A percentile compares a stretch with the other conserved stretches of the same genome.
Conservation (phyloP, 83 land plant genomes). For the Isoetes engelmannii region DNA sequence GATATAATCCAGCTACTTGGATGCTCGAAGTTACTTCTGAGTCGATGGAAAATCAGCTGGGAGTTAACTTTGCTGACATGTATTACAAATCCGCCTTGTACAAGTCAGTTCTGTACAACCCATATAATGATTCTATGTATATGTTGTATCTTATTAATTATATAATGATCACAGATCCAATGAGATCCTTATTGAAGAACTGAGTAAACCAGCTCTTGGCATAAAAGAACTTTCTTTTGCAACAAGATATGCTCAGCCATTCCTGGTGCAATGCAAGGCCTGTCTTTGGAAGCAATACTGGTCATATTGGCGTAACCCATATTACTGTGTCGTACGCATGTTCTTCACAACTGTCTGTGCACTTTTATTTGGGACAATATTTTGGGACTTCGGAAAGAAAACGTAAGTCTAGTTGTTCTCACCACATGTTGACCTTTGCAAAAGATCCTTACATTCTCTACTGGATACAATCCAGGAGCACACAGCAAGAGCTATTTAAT, state of each 20-base stretch:
- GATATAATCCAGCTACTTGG: too few species aligned
- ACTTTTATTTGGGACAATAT: constrained; percentile 48
- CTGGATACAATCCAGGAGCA: too few species aligned
- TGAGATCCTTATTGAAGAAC: constrained; percentile 34
- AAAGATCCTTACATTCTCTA: too few species aligned
- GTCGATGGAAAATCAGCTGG: too few species aligned
- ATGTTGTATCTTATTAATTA: too few species aligned
- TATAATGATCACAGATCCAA: constrained; percentile 18
- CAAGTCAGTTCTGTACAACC: too few species aligned
- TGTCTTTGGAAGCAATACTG: constrained; percentile 53
- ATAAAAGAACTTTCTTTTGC: constrained; percentile 31
- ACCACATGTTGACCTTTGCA: too few species aligned
- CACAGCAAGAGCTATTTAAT: too few species aligned
- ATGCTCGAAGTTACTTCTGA: too few species aligned
- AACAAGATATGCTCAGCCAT: constrained; percentile 31
- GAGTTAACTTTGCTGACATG: too few species aligned
- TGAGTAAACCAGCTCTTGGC: constrained; percentile 42
- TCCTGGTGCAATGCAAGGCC: constrained; percentile 22
- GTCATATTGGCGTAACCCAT: constrained; percentile 59
- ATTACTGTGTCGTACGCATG: constrained; percentile 44
- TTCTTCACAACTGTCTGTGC: constrained; percentile 37
- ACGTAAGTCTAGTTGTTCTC: constrained; percentile 28
- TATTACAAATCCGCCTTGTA: too few species aligned
- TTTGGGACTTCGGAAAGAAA: constrained; percentile 45
- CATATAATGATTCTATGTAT: too few species aligned